phyloP scores from a whole-genome alignment of 345 rosid genomes.

The Linum tenue region DNA sequence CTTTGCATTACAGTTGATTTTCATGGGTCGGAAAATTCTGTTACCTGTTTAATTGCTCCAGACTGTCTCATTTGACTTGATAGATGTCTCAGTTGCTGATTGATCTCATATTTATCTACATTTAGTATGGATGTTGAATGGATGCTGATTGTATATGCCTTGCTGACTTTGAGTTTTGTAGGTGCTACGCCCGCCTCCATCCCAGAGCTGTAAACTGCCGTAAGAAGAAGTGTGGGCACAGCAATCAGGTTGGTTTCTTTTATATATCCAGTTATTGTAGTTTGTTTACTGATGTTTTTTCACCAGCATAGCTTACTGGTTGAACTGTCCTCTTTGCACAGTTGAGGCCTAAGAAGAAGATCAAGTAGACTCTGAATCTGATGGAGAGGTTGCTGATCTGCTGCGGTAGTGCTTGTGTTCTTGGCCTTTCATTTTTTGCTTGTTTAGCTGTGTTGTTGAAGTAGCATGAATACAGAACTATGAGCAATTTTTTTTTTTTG shows the following conservation, averaged over 20 bases:
- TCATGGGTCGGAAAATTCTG: neutral
- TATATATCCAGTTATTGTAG: neutral
- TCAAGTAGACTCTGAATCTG: conserved; percentile 14
- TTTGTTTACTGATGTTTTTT: neutral
- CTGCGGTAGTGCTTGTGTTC: neutral
- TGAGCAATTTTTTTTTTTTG: too few species aligned
- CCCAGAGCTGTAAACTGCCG: conserved; percentile 31
- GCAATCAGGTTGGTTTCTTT: conserved; percentile 21
- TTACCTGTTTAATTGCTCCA: neutral
- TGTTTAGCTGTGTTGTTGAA: neutral
- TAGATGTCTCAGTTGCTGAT: too few species aligned
- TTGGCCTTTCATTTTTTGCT: too few species aligned
- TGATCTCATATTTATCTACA: too few species aligned
- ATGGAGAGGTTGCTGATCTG: neutral
- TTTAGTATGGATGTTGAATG: too few species aligned
- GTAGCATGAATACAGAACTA: too few species aligned
- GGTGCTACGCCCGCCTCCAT: conserved; percentile 22
- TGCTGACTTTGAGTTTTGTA: neutral
- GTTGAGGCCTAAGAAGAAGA: conserved; percentile 36
- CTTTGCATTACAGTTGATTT: conserved; percentile 15
- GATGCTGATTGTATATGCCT: neutral
- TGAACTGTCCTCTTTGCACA: neutral
- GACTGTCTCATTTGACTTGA: too few species aligned
- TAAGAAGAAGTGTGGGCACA: conserved; percentile 34
- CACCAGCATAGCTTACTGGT: too few species aligned